Percentiles rank a stretch among this genome's conserved stretches.
These are phyloP conservation scores for Mrakia hoshinonis DNA, from an alignment of 768 basidiomycete genomes.

Conservation along the genomic window DNA sequence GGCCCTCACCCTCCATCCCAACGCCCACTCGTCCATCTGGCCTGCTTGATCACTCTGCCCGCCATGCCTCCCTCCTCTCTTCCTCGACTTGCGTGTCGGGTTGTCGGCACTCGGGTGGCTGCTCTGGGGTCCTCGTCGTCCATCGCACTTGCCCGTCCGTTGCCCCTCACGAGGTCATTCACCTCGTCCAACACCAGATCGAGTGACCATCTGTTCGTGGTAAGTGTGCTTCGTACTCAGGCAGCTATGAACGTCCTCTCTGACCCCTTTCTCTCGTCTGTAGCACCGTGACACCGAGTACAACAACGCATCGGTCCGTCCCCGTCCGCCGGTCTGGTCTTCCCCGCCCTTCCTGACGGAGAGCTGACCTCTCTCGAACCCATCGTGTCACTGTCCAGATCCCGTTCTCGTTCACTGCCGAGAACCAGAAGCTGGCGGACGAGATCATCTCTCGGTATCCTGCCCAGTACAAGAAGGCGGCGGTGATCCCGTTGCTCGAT, in stretches of 20 bases:
- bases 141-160: neutral
- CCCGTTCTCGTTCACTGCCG: slow-evolving; percentile 71
- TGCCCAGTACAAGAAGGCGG: slow-evolving; percentile 96
- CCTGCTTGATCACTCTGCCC: neutral
- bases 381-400: slow-evolving; percentile 54
- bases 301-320: slow-evolving; percentile 76
- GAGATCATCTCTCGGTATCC: slow-evolving; percentile 91
- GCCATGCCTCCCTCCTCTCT: neutral
- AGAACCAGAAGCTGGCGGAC: slow-evolving; percentile 74
- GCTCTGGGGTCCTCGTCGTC: neutral
- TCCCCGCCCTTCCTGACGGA: slow-evolving; percentile 16
- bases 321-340: neutral
- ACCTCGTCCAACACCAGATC: neutral
- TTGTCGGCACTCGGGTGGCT: neutral
- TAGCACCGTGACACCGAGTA: slow-evolving; percentile 91
- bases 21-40: too few relatives aligned
- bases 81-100: neutral
- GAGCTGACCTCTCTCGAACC: neutral
- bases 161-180: neutral
- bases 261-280: neutral
- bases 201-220: slow-evolving; percentile 27
- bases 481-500: slow-evolving; percentile 91
- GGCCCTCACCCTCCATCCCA: too few relatives aligned
- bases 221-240: neutral
- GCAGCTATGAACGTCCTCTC: neutral